Conservation (phyloP, 352 stramenopile genomes). For the Phytophthora quininea region DNA sequence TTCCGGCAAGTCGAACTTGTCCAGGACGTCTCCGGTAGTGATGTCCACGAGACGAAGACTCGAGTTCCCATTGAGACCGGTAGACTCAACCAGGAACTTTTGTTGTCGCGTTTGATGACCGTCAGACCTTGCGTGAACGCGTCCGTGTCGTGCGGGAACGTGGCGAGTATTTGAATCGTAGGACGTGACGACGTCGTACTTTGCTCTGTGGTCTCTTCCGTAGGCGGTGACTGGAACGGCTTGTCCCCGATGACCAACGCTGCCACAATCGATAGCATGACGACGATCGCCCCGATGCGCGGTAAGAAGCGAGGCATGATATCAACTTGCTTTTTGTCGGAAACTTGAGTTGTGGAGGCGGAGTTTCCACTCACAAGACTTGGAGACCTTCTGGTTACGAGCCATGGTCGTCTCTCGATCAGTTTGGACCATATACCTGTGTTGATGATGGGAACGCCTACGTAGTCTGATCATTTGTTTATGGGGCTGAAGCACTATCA, state of each 20-base stretch:
- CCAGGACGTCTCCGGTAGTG: slow-evolving; percentile 77
- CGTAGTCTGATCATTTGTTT: too few species aligned
- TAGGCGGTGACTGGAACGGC: slow-evolving; percentile 8
- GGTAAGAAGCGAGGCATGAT: slow-evolving; percentile 42
- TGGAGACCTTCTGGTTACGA: slow-evolving; percentile 23
- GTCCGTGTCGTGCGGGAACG: slow-evolving; percentile 77
- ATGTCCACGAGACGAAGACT: slow-evolving; percentile 89
- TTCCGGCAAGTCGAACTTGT: slow-evolving; percentile 57
- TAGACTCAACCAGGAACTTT: slow-evolving; percentile 93
- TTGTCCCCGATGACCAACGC: slow-evolving; percentile 15
- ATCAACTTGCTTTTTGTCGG: slow-evolving; percentile 10
- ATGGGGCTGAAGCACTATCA: too few species aligned
- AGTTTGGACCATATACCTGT: neutral
- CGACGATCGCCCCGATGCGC: slow-evolving; percentile 30
- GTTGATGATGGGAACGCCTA: too few species aligned
- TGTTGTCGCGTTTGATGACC: slow-evolving; percentile 52
- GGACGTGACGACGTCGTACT: slow-evolving; percentile 18
- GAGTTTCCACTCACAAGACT: slow-evolving; percentile 10
- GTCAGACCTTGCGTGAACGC: slow-evolving; percentile 90
- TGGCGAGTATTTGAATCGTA: slow-evolving; percentile 63
- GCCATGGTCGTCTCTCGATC: slow-evolving; percentile 25
- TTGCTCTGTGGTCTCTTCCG: slow-evolving; percentile 4
- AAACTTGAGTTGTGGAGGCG: slow-evolving; percentile 19
- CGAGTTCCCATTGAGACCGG: slow-evolving; percentile 87
- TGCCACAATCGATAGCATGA: slow-evolving; percentile 35